Base-by-base conservation (phyloP, 2,329 filamentous ascomycete genomes). In the Exophiala xenobiotica region DNA sequence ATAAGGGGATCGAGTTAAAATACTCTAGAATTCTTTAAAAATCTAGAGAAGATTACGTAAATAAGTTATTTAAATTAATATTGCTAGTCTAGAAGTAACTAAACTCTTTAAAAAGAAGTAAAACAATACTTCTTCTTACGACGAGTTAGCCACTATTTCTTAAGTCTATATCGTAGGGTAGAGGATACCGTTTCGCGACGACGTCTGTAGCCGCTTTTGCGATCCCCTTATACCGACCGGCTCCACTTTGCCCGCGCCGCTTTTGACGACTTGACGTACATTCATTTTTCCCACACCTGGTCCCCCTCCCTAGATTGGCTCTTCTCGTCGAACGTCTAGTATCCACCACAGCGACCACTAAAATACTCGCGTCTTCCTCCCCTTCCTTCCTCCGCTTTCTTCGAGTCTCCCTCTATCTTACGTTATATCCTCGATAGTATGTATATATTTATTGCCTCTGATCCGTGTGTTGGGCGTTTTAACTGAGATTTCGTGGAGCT, bases 181-280 rank as follows among this genome's bases (percentile, higher is more conserved):
- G 19, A 43, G 40, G 40, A 11, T 43, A 14, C 40, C 40, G 40
- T 43, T 43, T 43, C 24, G 22, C 40, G 40, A 43, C 20, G 19
- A 3, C 40, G 33, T 27, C n/a, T 22, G 40, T 43, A 23, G 40
- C 40, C 40, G 40, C 24, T 43, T 43, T 43, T 43, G 40, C 40
- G 40, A 43, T 23, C n/a, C 40, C 22, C 18, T 16, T 43, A n/a
- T n/a, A 43, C 40, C 40, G 40, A 16, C 22, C 40, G 6, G n/a
- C 40, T 27, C 40, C 22, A 43, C 24, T 5, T 19, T 2, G 14
- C 16, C 38, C 5, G 38, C 38, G 38, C 38, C 38, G 38, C 38
- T 41, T 41, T 41, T n/a, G n/a, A n/a, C n/a, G n/a, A n/a, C 6
- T n/a, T 37, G 14, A 14, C 33, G 33, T 37, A 14, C 33, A 14